Evolutionary conservation across 2,329 filamentous ascomycete species (phyloP).

Genomic region (Thielaviopsis musarum): DNA sequence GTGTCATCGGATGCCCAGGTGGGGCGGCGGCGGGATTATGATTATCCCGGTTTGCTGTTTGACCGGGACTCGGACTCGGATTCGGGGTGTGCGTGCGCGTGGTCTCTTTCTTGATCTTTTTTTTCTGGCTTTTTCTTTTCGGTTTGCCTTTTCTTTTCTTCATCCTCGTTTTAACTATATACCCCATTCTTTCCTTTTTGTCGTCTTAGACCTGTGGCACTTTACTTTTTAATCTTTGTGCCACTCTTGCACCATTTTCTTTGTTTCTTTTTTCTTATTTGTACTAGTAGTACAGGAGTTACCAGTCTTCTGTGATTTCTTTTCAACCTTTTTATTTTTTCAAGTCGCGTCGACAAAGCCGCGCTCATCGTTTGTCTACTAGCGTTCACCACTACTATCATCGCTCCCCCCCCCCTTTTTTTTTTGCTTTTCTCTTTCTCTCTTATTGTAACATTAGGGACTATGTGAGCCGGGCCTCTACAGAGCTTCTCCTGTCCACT

Average conservation of each 20-base stretch:
- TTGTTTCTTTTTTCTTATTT: neutral
- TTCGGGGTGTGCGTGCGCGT: slow-evolving; percentile 5
- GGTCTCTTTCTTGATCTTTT: slow-evolving; percentile 5
- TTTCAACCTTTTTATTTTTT: neutral
- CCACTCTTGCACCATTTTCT: neutral
- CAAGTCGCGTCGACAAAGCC: neutral
- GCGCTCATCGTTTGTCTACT: neutral
- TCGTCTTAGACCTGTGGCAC: neutral
- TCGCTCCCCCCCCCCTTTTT: neutral
- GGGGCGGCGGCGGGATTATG: neutral
- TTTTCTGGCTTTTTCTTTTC: neutral
- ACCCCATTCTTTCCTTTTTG: neutral
- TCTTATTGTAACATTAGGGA: neutral
- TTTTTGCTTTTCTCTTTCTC: neutral
- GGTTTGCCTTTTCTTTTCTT: neutral
- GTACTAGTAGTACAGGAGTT: slow-evolving; percentile 4
- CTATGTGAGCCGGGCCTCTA: neutral
- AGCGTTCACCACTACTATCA: too few species aligned
- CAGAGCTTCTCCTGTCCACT: neutral
- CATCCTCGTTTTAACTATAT: neutral
- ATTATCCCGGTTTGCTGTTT: neutral
- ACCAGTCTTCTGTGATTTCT: slow-evolving; percentile 8
- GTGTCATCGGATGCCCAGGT: neutral
- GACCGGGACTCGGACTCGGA: neutral
- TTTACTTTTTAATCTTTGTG: neutral